Percentiles rank a stretch among this genome's conserved stretches.
Evolutionary conservation across 345 rosid species (phyloP).

Genomic region (Reutealis trisperma): DNA sequence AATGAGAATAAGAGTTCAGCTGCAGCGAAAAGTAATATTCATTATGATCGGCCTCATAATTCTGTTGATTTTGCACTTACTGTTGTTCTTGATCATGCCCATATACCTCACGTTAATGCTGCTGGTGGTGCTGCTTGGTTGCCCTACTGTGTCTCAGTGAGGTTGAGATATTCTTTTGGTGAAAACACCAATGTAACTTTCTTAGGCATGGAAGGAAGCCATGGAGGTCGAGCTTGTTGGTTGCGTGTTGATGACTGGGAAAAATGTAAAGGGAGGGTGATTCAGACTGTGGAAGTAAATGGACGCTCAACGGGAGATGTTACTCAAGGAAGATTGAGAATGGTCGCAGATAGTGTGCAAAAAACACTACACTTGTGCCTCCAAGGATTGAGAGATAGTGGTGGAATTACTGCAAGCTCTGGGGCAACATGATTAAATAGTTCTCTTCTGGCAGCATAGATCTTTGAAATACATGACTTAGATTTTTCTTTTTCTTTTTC

Average conservation of each 20-base stretch:
- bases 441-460: background rate
- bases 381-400: slow-evolving; percentile 70
- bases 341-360: slow-evolving; percentile 83
- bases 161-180: slow-evolving; percentile 74
- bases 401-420: slow-evolving; percentile 37
- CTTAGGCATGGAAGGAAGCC: slow-evolving; percentile 97
- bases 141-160: slow-evolving; percentile 91
- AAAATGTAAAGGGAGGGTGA: slow-evolving; percentile 80
- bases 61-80: slow-evolving; percentile 87
- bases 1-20: slow-evolving; percentile 50
- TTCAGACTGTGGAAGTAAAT: slow-evolving; percentile 58
- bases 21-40: slow-evolving; percentile 82
- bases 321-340: slow-evolving; percentile 70
- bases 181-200: slow-evolving; percentile 62
- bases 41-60: slow-evolving; percentile 73
- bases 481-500: background rate
- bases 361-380: slow-evolving; percentile 62
- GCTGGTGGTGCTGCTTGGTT: slow-evolving; percentile 99
- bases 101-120: slow-evolving; percentile 71
- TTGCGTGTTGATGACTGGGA: slow-evolving; percentile 81
- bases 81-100: slow-evolving; percentile 92
- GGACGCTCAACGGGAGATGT: slow-evolving; percentile 48
- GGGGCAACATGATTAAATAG: slow-evolving; percentile 21
- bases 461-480: background rate
- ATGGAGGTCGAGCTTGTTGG: slow-evolving; percentile 98